Evolutionary conservation across 352 stramenopile species (phyloP), one percentile per base, ranked within the genome.

Genomic region (Phytophthora idaei): DNA sequence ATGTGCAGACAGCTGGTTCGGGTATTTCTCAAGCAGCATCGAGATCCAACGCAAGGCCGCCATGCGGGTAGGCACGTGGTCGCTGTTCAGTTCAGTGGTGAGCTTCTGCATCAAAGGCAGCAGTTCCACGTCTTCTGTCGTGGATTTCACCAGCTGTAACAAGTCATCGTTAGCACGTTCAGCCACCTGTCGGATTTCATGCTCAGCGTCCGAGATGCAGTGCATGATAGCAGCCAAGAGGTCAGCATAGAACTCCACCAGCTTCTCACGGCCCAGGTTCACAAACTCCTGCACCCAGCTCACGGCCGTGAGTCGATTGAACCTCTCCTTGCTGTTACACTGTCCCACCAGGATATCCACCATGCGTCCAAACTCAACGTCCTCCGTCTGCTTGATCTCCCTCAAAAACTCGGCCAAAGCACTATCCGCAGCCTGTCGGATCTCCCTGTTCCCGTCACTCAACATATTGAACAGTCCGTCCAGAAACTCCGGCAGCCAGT

Each of bases 401-500:
- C 94, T 84, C 3, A 99, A 67, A 74, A 99, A 99, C 57, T 98
- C 95, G 1, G 87, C 92, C 15, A 99, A 71, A 8, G 95, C 95
- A 51, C 90, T 97, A 75, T 98, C 95, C 0, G 96, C 96, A 0
- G 93, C 96, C 58, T 99, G 96, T 31, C 97, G 92, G 55, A 99
- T 99, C 76, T 99, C 97, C 25, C 96, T 80, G 77, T 99, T 99
- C 4, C 91, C 96, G 76, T 99, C 98, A 65, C 95, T 98, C 1
- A 99, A 79, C 98, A 99, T 99, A 74, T 99, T 99, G 64, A 99
- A 99, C 17, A 99, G 78, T 0, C 98, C 98, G 67, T 99, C 98
- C 10, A 99, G 74, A 78, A 99, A 99, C 57, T 99, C 97, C 2
- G 88, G 88, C 44, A 96, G 72, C 83, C 97, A 99, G 77, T 99